Percentiles rank a stretch among this genome's conserved stretches.
phyloP scores from a whole-genome alignment of 2,329 filamentous ascomycete species.

The Calonectria hawksworthii region DNA sequence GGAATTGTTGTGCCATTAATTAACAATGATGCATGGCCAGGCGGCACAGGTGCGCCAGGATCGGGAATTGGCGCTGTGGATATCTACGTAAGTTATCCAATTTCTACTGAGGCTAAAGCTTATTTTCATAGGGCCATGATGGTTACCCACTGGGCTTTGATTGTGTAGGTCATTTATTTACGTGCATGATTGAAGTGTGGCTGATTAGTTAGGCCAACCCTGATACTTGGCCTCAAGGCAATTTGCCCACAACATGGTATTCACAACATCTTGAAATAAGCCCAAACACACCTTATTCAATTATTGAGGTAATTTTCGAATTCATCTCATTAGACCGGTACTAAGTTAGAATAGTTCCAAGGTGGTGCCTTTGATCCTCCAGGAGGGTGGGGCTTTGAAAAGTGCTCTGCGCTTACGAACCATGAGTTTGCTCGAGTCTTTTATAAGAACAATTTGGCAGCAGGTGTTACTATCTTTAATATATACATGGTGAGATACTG shows the following conservation, averaged over 20 bases:
- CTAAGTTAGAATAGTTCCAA: constrained; percentile 66
- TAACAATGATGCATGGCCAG: constrained; percentile 77
- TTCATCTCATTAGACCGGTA: fast-evolving
- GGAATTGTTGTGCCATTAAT: constrained; percentile 83
- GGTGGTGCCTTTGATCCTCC: constrained; percentile 81
- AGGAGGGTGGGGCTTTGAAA: constrained; percentile 78
- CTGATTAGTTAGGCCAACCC: constrained; percentile 61
- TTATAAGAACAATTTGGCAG: constrained; percentile 81
- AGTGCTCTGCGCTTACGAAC: constrained; percentile 76
- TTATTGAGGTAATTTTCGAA: constrained; percentile 54
- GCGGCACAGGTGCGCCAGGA: constrained; percentile 75
- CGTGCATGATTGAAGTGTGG: fast-evolving
- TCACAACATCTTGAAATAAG: constrained; percentile 71
- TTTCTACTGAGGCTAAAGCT: not conserved
- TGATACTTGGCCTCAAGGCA: constrained; percentile 47
- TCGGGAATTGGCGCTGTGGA: constrained; percentile 67
- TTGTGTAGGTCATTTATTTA: constrained; percentile 53
- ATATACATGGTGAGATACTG: constrained; percentile 75
- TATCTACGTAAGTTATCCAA: constrained; percentile 63
- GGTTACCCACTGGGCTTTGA: constrained; percentile 73
- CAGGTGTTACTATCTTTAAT: constrained; percentile 77
- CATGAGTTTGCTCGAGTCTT: constrained; percentile 84
- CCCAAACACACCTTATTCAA: constrained; percentile 74
- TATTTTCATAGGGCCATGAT: constrained; percentile 65
- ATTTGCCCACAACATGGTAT: constrained; percentile 62